A percentile compares a stretch with the other conserved stretches of the same genome.
Conservation (phyloP, 176 grass and related monocot species). For the Triticum monococcum region DNA sequence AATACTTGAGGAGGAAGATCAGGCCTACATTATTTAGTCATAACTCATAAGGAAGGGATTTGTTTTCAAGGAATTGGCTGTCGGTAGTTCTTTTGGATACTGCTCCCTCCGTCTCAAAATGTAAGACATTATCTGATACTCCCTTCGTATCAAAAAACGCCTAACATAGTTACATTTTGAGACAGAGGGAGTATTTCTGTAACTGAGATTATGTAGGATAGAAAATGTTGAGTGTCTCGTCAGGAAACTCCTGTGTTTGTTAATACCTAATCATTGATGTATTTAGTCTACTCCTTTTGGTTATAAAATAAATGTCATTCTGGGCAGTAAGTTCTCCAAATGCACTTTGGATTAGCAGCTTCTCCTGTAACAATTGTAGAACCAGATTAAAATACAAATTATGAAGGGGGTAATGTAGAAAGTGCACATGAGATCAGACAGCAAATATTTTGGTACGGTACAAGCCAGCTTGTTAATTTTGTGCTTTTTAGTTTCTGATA, state of each 20-base stretch:
- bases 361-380: conserved; percentile 3
- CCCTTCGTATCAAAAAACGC: too few relatives aligned
- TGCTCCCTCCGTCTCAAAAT: too few relatives aligned
- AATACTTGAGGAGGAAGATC: not conserved
- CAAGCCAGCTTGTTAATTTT: conserved; percentile 14
- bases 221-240: too few relatives aligned
- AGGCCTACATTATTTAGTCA: not conserved
- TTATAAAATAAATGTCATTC: not conserved
- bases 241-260: too few relatives aligned
- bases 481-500: conserved; percentile 18
- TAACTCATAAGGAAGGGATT: not conserved
- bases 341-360: not conserved
- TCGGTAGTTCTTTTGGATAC: not conserved
- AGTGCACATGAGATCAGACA: not conserved
- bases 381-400: not conserved
- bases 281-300: not conserved
- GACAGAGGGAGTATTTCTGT: not conserved
- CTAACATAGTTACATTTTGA: too few relatives aligned
- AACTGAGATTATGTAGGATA: not conserved
- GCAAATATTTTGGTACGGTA: not conserved
- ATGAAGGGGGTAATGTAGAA: not conserved
- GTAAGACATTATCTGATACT: too few relatives aligned
- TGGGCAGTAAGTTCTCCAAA: not conserved
- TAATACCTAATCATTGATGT: too few relatives aligned
- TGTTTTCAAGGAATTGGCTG: not conserved